Evolutionary conservation across 75 land plant genomes (phyloP).

Genomic region (Chamaecyparis obtusa): DNA sequence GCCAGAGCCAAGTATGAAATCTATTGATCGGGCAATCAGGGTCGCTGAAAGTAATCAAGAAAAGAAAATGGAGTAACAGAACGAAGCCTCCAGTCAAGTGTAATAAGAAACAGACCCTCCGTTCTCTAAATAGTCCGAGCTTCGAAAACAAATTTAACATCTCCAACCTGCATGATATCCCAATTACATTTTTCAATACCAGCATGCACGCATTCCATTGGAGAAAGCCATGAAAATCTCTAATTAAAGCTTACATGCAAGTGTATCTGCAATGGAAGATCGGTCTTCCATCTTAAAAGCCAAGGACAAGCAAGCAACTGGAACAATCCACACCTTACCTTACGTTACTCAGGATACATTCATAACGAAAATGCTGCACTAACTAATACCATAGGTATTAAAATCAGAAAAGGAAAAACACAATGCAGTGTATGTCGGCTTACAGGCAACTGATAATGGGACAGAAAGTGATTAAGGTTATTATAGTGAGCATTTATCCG

Average conservation of each 20-base stretch:
- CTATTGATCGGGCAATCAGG: constrained; percentile 39
- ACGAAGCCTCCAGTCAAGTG: constrained; percentile 64
- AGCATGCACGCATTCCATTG: constrained; percentile 12
- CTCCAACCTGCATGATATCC: constrained; percentile 27
- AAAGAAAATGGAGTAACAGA: constrained; percentile 69
- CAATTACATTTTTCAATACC: not conserved
- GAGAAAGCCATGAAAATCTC: not conserved
- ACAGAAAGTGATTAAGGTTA: constrained; percentile 69
- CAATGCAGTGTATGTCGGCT: too few relatives aligned
- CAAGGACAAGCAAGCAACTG: constrained; percentile 74
- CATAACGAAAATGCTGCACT: too few relatives aligned
- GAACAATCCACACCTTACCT: constrained; percentile 60
- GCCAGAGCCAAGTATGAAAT: constrained; percentile 27
- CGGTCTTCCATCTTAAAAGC: constrained; percentile 86
- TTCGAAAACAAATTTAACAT: constrained; percentile 62
- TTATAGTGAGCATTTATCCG: constrained; percentile 57
- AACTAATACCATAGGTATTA: too few relatives aligned
- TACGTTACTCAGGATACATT: too few relatives aligned
- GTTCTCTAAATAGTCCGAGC: constrained; percentile 60
- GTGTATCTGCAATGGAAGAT: constrained; percentile 48
- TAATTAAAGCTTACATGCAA: constrained; percentile 45
- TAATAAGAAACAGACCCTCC: constrained; percentile 67
- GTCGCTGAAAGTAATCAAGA: constrained; percentile 48
- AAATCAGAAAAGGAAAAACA: too few relatives aligned
- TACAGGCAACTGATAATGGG: constrained; percentile 53